Base-by-base conservation (phyloP, 257 asterid species). In the Knoxia roxburghii region DNA sequence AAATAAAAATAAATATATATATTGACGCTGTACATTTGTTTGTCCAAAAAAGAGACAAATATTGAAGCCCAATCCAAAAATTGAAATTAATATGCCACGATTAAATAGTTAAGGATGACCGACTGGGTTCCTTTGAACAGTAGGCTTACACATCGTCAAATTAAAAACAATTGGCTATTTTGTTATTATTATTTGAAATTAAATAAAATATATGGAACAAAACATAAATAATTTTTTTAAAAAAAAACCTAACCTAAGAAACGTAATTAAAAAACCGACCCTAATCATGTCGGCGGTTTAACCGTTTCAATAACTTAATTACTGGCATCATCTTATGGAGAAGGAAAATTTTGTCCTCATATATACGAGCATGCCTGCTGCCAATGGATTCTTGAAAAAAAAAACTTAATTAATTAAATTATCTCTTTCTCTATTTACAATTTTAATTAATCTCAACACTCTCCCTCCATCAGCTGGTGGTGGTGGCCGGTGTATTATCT, bases 381-480 rank as follows among this genome's bases (percentile, higher is more conserved):
- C n/a, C n/a, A n/a, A n/a, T n/a, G n/a, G n/a, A n/a, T n/a, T n/a
- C n/a, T n/a, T n/a, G n/a, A n/a, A n/a, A n/a, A n/a, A n/a, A n/a
- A n/a, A n/a, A n/a, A n/a, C 17, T 5, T 29, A 13, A 58, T 29
- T 55, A 32, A 55, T 26, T 30, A n/a, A 30, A 23, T 30, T 30
- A 56, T 27, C 21, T 2, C 65, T 51, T 29, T 41, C 48, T 64
- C 30, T 70, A 83, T 85, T 67, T 80, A 85, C 91, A 79, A 58
- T 75, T 76, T 24, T 18, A 50, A 21, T 51, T 21, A 33, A 74
- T 64, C 45, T 75, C 26, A 53, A 41, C 37, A 65, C 40, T 37
- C 74, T 51, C 69, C 43, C 64, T 64, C 62, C 30, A n/a, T 24
- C 6, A 17, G 52, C n/a, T n/a, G n/a, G n/a, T n/a, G n/a, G n/a